Evolutionary conservation across 169 alveolate species (phyloP), one percentile per base, ranked within the genome.

Genomic region (Ichthyophthirius multifiliis): DNA sequence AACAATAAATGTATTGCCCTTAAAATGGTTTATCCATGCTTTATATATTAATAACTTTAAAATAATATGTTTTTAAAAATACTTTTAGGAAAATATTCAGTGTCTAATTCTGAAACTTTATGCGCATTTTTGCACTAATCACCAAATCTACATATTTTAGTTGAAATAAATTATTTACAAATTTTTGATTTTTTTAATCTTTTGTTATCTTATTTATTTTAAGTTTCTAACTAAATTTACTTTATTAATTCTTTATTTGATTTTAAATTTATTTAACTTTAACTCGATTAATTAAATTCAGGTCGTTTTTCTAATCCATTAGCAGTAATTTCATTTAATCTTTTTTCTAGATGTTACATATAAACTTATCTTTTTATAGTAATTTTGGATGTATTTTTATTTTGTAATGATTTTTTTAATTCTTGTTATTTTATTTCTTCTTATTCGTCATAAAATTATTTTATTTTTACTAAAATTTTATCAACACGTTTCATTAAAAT

Each of bases 21-120:
- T 55, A 9, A 55, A 55, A 27, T 55, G 71, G 5, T 55, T 55
- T 10, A 55, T 23, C 71, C 71, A 55, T 13, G 43, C 71, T 55
- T 41, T 41, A 13, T 9, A 41, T 41, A 18, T 16, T 0, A 55
- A 55, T 2, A 55, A 55, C 43, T 55, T 55, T 55, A 34, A 55
- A 55, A 55, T 55, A 55, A 15, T 55, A 27, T 12, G 10, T 12
- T 20, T 6, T 55, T 55, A n/a, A n/a, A n/a, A n/a, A n/a, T 55
- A 55, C 71, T 55, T 55, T 55, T 27, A 20, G 71, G 71, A 27
- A 55, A 55, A 55, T 55, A 55, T 39, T 55, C 71, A 27, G 71
- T 55, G 13, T 55, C 71, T 20, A 55, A 27, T 1, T 5, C 31
- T 55, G 23, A 20, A 27, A 55, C 31, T 1, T 34, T 27, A 27